Percentiles rank a stretch among this genome's conserved stretches.
These are phyloP conservation scores for Thuja plicata DNA, from an alignment of 83 land plant species.

Conservation along the genomic window DNA sequence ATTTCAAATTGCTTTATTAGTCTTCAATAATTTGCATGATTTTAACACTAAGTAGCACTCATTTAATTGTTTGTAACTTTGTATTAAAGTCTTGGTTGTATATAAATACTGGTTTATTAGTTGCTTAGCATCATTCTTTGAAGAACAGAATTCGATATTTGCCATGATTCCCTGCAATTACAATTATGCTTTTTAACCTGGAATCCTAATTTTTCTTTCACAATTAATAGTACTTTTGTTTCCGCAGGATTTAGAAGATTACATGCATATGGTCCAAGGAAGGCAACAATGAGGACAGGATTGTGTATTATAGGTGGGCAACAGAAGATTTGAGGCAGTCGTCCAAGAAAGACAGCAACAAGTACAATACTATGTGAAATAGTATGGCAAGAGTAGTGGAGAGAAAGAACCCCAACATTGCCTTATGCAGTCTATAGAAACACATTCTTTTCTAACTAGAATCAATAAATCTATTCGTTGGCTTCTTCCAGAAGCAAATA, in stretches of 20 bases:
- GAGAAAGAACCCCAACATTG: not conserved
- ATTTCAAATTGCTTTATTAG: not conserved
- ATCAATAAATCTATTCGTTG: slow-evolving; percentile 15
- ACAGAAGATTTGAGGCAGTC: not conserved
- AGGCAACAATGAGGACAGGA: not conserved
- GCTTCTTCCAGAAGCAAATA: slow-evolving; percentile 10
- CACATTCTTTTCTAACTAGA: slow-evolving; percentile 4
- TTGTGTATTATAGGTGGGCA: not conserved
- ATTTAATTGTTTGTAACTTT: not conserved
- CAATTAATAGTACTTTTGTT: not conserved
- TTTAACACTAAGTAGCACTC: not conserved
- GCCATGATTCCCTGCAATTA: not conserved
- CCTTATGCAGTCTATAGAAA: not conserved
- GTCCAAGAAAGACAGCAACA: not conserved
- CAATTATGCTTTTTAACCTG: not conserved
- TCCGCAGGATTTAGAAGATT: slow-evolving; percentile 13
- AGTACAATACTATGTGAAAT: not conserved
- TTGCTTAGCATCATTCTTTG: not conserved
- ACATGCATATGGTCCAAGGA: slow-evolving; percentile 1
- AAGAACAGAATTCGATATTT: not conserved
- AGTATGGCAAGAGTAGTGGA: not conserved
- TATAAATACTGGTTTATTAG: not conserved
- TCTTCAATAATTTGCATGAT: not conserved
- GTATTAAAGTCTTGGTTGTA: not conserved
- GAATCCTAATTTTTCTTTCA: not conserved